Evolutionary conservation across 2,329 filamentous ascomycete genomes (phyloP), one percentile per base, ranked within the genome.

Genomic region (Colletotrichum ledebouriae): DNA sequence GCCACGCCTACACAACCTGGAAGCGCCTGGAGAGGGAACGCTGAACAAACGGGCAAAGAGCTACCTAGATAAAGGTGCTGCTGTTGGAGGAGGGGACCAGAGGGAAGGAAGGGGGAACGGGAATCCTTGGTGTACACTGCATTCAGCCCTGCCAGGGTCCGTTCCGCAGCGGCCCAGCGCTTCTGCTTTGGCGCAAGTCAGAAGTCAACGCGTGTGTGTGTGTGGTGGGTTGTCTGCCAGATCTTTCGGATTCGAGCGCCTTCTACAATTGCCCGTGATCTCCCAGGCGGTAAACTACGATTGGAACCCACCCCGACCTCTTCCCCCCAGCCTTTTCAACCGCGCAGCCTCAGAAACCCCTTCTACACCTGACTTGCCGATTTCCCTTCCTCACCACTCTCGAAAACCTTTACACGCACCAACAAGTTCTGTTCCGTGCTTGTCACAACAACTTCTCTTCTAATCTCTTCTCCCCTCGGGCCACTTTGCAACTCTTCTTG

Each of bases 251-350:
- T 68, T 68, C 67, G 66, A 69, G 66, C 67, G 63, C 67, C 44
- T 69, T 67, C 67, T 63, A 67, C 63, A 69, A 69, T 62, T 58
- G 67, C 67, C 67, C 67, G 67, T 69, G 67, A 69, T 67, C 66
- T 52, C 60, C 47, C 52, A 62, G 57, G 63, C 67, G 67, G 37
- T 62, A 62, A 29, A 60, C 61, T 52, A 37, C 52, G 33, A 59
- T 25, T 66, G 55, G 61, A 68, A 56, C 65, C 65, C 65, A 68
- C 60, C 33, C 60, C 55, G 50, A 49, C 66, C 65, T 55, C 66
- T 56, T 42, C 49, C 44, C 46, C 55, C 67, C 63, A 63, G 67
- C 67, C 63, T 67, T 63, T 63, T 69, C 67, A 52, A 69, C 33
- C 50, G 22, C 46, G 50, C 47, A 69, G 58, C 63, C 63, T 69